phyloP scores from a whole-genome alignment of 2,329 filamentous ascomycete genomes.

The Colletotrichum navitas region DNA sequence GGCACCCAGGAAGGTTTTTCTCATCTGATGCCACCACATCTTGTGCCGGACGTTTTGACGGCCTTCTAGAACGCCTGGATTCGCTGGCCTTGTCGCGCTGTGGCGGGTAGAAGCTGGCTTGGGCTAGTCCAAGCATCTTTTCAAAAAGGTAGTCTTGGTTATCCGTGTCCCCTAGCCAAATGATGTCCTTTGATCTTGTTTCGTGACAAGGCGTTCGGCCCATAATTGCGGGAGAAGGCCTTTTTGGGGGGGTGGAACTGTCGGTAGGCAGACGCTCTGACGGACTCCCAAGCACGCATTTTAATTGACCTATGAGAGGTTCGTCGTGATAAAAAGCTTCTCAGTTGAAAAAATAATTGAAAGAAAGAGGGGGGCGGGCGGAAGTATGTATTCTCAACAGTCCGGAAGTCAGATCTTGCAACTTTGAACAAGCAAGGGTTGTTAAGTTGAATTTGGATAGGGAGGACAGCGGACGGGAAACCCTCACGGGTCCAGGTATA shows the following conservation, averaged over 20 bases:
- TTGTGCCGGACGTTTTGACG: constrained; percentile 27
- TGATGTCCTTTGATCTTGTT: constrained; percentile 26
- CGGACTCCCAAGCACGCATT: constrained; percentile 30
- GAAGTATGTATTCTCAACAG: constrained; percentile 4
- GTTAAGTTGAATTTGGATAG: background rate
- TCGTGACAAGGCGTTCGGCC: constrained; percentile 27
- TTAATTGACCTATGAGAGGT: background rate
- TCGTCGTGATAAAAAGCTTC: background rate
- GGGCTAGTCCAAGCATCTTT: constrained; percentile 9
- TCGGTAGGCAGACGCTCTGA: constrained; percentile 11
- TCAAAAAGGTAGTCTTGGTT: constrained; percentile 2
- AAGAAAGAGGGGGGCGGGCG: background rate
- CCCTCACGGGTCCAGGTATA: too few species aligned
- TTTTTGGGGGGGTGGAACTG: background rate
- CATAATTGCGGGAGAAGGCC: constrained; percentile 10
- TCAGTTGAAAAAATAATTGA: too few species aligned
- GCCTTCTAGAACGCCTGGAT: constrained; percentile 22
- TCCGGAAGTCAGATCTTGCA: constrained; percentile 7
- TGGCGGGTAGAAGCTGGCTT: constrained; percentile 8
- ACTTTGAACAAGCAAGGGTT: background rate
- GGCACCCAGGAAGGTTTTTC: background rate
- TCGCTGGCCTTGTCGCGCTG: background rate
- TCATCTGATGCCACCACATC: constrained; percentile 9
- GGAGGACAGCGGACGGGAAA: background rate
- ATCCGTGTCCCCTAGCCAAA: constrained; percentile 22